Percentiles rank a stretch among this genome's conserved stretches.
Conservation (phyloP, 2,329 filamentous ascomycete genomes). For the Penicillium sp. region DNA sequence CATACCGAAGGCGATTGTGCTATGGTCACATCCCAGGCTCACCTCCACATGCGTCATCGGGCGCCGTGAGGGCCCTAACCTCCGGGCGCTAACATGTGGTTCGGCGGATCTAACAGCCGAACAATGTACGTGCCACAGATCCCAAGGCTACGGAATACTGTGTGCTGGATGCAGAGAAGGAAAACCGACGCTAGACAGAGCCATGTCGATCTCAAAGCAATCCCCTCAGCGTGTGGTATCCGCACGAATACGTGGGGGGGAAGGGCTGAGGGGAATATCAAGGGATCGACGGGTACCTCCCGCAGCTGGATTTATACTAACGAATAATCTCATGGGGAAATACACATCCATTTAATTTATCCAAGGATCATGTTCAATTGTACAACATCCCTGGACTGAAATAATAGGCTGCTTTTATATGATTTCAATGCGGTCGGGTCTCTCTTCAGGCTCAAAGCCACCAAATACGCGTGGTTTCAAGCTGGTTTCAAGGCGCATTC, state of each 20-base stretch:
- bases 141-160: slow-evolving; percentile 2
- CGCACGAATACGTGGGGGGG: too few relatives aligned
- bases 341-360: slow-evolving; percentile 8
- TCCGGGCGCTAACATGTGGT: slow-evolving; percentile 10
- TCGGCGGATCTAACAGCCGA: slow-evolving; percentile 16
- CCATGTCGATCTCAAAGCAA: not conserved
- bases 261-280: not conserved
- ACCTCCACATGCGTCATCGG: slow-evolving; percentile 26
- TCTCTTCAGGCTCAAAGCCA: not conserved
- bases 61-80: slow-evolving; percentile 8
- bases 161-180: not conserved
- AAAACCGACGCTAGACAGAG: not conserved
- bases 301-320: not conserved
- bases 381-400: not conserved
- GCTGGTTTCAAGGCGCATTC: not conserved
- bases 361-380: slow-evolving; percentile 1
- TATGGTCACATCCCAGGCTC: slow-evolving; percentile 4
- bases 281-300: not conserved
- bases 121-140: slow-evolving; percentile 7
- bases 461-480: slow-evolving; percentile 7
- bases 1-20: slow-evolving; percentile 15
- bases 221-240: not conserved
- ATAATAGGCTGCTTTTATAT: not conserved
- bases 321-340: slow-evolving; percentile 17
- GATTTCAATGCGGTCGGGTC: not conserved